These are phyloP conservation scores for Myxozyma sirexii DNA, from an alignment of 805 yeast genomes.

Conservation along the genomic window DNA sequence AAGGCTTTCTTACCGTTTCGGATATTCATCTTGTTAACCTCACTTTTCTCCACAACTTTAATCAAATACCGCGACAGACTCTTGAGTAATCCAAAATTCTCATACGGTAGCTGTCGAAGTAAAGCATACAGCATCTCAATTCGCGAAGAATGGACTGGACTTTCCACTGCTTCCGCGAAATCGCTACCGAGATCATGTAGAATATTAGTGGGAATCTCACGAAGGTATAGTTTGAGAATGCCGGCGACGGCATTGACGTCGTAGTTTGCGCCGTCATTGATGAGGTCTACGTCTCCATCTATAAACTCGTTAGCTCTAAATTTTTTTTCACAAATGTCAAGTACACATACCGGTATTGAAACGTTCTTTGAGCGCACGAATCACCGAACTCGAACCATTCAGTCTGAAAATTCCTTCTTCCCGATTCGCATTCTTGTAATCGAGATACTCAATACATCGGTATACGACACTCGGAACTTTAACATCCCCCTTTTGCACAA, in stretches of 20 bases:
- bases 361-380: constrained; percentile 64
- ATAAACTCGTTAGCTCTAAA: neutral
- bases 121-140: constrained; percentile 42
- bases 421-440: constrained; percentile 66
- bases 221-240: constrained; percentile 73
- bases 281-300: constrained; percentile 69
- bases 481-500: constrained; percentile 24
- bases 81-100: constrained; percentile 61
- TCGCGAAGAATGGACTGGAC: constrained; percentile 37
- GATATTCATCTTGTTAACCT: constrained; percentile 78
- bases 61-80: constrained; percentile 69
- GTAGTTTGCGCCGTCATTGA: constrained; percentile 36
- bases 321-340: too few species aligned
- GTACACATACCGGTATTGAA: constrained; percentile 53
- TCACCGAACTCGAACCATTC: constrained; percentile 83
- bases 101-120: constrained; percentile 50
- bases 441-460: constrained; percentile 71
- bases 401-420: constrained; percentile 91
- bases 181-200: constrained; percentile 55
- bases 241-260: constrained; percentile 91
- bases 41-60: constrained; percentile 62
- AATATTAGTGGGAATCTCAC: constrained; percentile 74
- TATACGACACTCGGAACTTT: constrained; percentile 73
- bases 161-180: constrained; percentile 46
- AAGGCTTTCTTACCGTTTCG: constrained; percentile 50